Conservation (phyloP, 768 basidiomycete genomes). For the Strobilomyces dryophilus region DNA sequence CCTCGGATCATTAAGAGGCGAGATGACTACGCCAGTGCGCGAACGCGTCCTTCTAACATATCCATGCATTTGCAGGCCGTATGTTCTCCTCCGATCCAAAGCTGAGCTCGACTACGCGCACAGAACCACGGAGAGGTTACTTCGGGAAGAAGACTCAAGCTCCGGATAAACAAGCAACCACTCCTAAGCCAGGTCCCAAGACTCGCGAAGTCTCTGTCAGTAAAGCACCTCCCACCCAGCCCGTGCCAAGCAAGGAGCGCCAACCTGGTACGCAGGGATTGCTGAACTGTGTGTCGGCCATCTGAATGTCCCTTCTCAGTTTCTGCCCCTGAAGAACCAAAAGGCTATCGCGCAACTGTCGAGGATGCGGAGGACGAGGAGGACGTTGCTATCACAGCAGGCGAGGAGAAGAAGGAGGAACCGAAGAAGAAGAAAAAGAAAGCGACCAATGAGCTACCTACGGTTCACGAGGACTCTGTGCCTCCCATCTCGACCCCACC, state of each 20-base stretch:
- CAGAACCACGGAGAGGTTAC: constrained; percentile 30
- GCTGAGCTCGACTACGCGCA: constrained; percentile 37
- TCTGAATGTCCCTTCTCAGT: constrained; percentile 7
- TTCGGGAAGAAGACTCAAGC: constrained; percentile 20
- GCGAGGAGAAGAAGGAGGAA: constrained; percentile 52
- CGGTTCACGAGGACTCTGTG: constrained; percentile 20
- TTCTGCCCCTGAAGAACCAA: constrained; percentile 26
- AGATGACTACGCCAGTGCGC: not conserved
- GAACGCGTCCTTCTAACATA: constrained; percentile 1
- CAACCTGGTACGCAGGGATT: constrained; percentile 9
- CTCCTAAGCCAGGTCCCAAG: constrained; percentile 5
- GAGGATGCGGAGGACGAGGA: constrained; percentile 77
- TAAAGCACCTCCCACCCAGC: constrained; percentile 8
- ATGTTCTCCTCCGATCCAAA: constrained; percentile 51
- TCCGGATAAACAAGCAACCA: constrained; percentile 5
- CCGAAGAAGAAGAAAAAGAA: constrained; percentile 74
- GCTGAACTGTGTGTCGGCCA: not conserved
- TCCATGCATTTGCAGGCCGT: constrained; percentile 44
- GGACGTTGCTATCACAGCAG: constrained; percentile 27
- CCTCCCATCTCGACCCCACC: constrained; percentile 16
- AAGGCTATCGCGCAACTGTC: constrained; percentile 44
- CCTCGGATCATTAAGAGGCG: constrained; percentile 71
- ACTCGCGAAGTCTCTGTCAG: constrained; percentile 3
- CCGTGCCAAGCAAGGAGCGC: constrained; percentile 11
- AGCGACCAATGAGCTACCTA: constrained; percentile 10